Base-by-base conservation (phyloP, 1,284 basidiomycete species). In the Meira nashicola region DNA sequence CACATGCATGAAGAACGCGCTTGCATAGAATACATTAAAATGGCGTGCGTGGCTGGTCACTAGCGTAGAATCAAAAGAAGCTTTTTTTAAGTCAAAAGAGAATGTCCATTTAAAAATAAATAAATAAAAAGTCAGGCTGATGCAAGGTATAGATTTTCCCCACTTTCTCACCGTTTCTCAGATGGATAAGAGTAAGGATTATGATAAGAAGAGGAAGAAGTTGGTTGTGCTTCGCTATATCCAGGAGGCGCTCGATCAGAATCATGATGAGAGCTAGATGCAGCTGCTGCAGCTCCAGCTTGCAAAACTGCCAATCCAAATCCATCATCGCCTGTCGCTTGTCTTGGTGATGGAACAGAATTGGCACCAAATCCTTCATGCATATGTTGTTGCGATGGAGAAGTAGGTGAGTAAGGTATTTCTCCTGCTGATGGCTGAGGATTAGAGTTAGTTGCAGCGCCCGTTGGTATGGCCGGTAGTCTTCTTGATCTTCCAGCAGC, bases 291-390 rank as follows among this genome's bases (percentile, higher is more conserved):
- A 5, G 55, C 58, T n/a, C 59, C 59, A 12, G 59, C 59, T 47
- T 49, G 33, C 25, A 61, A 51, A 51, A 43, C 57, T 14, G 66
- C 59, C 17, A 71, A 54, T 15, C 68, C 68, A 25, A 70, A 71
- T 2, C 68, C 68, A 50, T 70, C 70, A 52, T 71, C 70, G 10
- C 46, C 46, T 8, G 46, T 15, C 17, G 46, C 6, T 8, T 33
- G 28, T 33, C 28, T 33, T 2, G n/a, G n/a, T 8, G 12, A 21
- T 23, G 46, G 17, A n/a, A 43, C 41, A 48, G 17, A 14, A 19
- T 17, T 15, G 6, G 8, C 17, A 3, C 40, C 40, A 33, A 33
- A 66, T 21, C 15, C 66, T 68, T 15, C 62, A 59, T 33, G 66
- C 60, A 15, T 64, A 48, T 12, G 38, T 33, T n/a, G 37, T 21